These are phyloP conservation scores for Scutellaria minor DNA, from an alignment of 257 asterid genomes.

Conservation along the genomic window DNA sequence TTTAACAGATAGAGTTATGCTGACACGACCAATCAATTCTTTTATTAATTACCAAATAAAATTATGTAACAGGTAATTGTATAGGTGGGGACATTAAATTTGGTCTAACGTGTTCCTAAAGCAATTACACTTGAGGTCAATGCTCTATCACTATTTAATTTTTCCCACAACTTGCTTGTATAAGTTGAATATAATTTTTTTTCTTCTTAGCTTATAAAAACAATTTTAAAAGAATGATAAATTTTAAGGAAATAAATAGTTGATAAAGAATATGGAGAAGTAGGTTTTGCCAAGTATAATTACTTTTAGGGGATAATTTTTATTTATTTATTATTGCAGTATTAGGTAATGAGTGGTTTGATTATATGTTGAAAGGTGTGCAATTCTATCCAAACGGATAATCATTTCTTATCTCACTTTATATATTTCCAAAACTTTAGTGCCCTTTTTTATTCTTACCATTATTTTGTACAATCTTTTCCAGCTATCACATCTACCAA, in stretches of 20 bases:
- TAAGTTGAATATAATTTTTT: too few relatives aligned
- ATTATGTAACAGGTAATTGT: background rate
- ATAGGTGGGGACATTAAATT: background rate
- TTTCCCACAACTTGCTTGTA: too few relatives aligned
- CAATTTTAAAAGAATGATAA: too few relatives aligned
- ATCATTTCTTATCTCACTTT: background rate
- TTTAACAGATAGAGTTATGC: background rate
- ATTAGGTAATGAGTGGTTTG: too few relatives aligned
- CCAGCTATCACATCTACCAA: background rate
- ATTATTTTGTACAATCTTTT: too few relatives aligned
- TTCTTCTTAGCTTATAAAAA: too few relatives aligned
- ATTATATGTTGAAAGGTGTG: constrained; percentile 15
- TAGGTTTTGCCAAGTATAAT: too few relatives aligned
- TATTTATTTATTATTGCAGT: too few relatives aligned
- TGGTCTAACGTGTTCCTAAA: too few relatives aligned
- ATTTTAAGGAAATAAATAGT: too few relatives aligned
- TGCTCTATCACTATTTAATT: background rate
- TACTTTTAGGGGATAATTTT: too few relatives aligned
- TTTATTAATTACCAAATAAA: background rate
- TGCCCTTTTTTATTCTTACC: background rate
- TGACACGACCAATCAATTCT: background rate
- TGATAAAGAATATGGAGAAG: too few relatives aligned
- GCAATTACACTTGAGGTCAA: background rate
- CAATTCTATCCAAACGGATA: background rate
- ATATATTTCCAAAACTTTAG: background rate